Evolutionary conservation across 208 protist genomes (phyloP).

Genomic region (Acanthamoeba lenticulata): DNA sequence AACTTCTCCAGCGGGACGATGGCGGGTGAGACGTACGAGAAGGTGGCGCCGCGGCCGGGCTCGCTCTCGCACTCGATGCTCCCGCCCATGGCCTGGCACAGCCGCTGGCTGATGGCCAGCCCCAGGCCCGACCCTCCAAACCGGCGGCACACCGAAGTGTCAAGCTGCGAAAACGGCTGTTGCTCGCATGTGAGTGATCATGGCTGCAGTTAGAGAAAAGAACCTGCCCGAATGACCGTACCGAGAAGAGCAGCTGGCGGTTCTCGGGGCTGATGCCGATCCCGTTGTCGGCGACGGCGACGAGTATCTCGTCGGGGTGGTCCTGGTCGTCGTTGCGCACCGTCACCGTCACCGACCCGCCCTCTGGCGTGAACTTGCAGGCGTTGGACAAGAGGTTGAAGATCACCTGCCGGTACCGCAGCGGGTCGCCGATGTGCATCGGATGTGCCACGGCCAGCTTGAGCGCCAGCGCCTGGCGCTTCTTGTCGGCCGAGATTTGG

Average conservation of each 20-base stretch:
- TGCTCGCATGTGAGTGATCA: neutral
- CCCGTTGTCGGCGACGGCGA: neutral
- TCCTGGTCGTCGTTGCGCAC: neutral
- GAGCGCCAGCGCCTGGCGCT: neutral
- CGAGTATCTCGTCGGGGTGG: neutral
- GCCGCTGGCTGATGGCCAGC: neutral
- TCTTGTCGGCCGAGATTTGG: neutral
- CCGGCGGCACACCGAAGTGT: neutral
- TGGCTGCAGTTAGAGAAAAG: neutral
- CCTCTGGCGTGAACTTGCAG: neutral
- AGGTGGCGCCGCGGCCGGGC: neutral
- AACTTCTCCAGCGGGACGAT: too few species aligned
- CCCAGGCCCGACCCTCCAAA: neutral
- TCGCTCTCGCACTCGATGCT: neutral
- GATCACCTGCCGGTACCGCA: neutral
- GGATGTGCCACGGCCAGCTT: neutral
- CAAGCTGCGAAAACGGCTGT: neutral
- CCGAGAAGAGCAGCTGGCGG: neutral
- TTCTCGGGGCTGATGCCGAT: neutral
- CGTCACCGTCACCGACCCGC: neutral
- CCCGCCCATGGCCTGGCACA: neutral
- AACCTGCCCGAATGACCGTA: neutral
- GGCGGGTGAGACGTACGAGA: neutral
- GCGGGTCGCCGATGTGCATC: neutral
- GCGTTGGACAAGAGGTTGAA: constrained; percentile 16